Evolutionary conservation across 192 early-diverging fungal genomes (phyloP).

Genomic region (Entophlyctis helioformis): DNA sequence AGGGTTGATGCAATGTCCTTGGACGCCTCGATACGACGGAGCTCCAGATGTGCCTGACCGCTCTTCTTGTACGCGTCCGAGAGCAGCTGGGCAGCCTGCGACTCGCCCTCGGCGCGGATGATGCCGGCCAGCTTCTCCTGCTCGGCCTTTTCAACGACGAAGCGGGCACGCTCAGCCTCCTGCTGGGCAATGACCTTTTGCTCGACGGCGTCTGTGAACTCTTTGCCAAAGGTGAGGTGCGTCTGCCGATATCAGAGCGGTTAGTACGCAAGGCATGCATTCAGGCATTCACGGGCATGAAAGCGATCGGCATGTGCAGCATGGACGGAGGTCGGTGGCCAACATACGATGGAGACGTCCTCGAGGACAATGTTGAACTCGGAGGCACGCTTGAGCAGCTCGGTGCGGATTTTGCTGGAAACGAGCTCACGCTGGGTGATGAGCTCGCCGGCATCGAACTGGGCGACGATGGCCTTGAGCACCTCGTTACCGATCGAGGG

Average conservation of each 20-base stretch:
- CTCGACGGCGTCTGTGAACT: constrained; percentile 98
- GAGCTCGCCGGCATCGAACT: constrained; percentile 95
- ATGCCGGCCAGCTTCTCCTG: constrained; percentile 95
- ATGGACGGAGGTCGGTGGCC: background rate
- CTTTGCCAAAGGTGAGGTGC: constrained; percentile 96
- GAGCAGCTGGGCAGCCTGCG: constrained; percentile 85
- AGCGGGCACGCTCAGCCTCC: constrained; percentile 97
- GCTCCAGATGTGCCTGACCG: constrained; percentile 83
- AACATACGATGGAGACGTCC: constrained; percentile 90
- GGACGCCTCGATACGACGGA: constrained; percentile 94
- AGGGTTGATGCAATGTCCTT: constrained; percentile 92
- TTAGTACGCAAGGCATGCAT: no score
- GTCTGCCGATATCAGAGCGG: constrained; percentile 46
- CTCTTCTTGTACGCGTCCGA: constrained; percentile 82
- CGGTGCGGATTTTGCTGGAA: constrained; percentile 83
- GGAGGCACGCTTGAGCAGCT: constrained; percentile 78
- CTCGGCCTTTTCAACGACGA: constrained; percentile 96
- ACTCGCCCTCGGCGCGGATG: constrained; percentile 97
- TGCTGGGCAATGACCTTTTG: constrained; percentile 99
- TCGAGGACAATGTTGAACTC: constrained; percentile 96
- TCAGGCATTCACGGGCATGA: background rate
- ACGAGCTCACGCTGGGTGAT: constrained; percentile 91
- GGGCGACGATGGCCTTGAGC: constrained; percentile 93
- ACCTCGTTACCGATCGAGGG: constrained; percentile 99
- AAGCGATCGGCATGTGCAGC: background rate